Conservation (phyloP, 2,329 filamentous ascomycete genomes). For the Cladosporium sp. region DNA sequence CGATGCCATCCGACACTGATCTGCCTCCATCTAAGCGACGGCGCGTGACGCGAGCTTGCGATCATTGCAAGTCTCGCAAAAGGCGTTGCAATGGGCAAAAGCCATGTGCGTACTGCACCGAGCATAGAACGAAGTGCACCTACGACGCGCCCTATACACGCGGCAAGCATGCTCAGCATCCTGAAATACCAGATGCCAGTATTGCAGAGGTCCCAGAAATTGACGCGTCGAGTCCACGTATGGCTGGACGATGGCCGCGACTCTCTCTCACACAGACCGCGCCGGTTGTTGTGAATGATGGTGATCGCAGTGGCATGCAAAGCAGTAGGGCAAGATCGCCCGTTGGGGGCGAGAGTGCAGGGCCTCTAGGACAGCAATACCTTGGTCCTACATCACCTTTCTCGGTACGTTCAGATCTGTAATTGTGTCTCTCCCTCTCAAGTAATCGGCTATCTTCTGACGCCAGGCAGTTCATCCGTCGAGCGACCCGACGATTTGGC, state of each 20-base stretch:
- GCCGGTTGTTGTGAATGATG: slow-evolving; percentile 5
- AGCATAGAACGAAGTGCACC: slow-evolving; percentile 35
- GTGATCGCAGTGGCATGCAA: slow-evolving; percentile 13
- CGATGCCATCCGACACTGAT: not conserved
- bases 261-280: not conserved
- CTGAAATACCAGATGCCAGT: slow-evolving; percentile 30
- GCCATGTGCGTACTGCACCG: slow-evolving; percentile 34
- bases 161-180: slow-evolving; percentile 24
- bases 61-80: slow-evolving; percentile 33
- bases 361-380: slow-evolving; percentile 14
- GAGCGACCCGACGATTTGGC: slow-evolving; percentile 46
- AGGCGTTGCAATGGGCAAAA: slow-evolving; percentile 36
- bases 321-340: slow-evolving; percentile 16
- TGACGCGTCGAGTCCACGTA: slow-evolving; percentile 11
- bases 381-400: slow-evolving; percentile 24
- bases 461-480: slow-evolving; percentile 36
- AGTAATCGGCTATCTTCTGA: not conserved
- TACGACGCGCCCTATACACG: slow-evolving; percentile 47
- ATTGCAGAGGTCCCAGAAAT: not conserved
- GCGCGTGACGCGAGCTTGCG: slow-evolving; percentile 23
- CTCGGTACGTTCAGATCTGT: slow-evolving; percentile 4
- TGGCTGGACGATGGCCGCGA: slow-evolving; percentile 4
- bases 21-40: slow-evolving; percentile 11
- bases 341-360: slow-evolving; percentile 17
- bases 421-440: not conserved